Evolutionary conservation across 2,329 filamentous ascomycete species (phyloP), one percentile per base, ranked within the genome.

Genomic region (Diplodia seriata): DNA sequence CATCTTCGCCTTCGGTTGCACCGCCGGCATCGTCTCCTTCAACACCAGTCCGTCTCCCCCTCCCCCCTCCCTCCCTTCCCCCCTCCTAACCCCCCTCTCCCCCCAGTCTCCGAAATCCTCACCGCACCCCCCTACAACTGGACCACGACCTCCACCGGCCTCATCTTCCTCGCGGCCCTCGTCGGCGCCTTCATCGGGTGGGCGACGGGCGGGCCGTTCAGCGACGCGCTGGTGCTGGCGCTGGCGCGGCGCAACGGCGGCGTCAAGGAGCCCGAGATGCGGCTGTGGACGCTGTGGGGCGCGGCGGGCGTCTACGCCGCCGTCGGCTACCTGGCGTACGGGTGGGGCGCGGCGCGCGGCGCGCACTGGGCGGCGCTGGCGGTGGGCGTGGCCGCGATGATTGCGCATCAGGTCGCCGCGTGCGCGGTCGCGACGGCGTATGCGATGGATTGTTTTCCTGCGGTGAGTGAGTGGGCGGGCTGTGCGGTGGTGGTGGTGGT

Each of bases 1-100:
- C 20, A 79, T 78, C 67, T 80, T 81, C 65, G 79, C 79, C 1
- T 79, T 80, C 66, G 78, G 78, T 23, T 80, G 78, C 69, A 81
- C 79, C 5, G 79, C 79, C 0, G 79, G 79, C 7, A 80, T 81
- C 53, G 76, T 81, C 11, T 79, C 78, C 15, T 81, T 81, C 73
- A 80, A 78, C 70, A 80, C 76, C n/a, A 79, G 61, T 64, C 23
- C 15, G 47, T 4, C 6, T 3, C 47, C 26, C 47, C n/a, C n/a
- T 4, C 4, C 9, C 38, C 51, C 76, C 18, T 77, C n/a, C 9
- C 18, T 18, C n/a, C n/a, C n/a, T n/a, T n/a, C n/a, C 29, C 14
- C 3, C n/a, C 29, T 6, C 33, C 18, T 18, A 23, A 23, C 5
- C n/a, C n/a, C n/a, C n/a, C n/a, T n/a, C n/a, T n/a, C 15, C 29